Conservation (phyloP, 805 yeast genomes). For the Starmerella asiatica region DNA sequence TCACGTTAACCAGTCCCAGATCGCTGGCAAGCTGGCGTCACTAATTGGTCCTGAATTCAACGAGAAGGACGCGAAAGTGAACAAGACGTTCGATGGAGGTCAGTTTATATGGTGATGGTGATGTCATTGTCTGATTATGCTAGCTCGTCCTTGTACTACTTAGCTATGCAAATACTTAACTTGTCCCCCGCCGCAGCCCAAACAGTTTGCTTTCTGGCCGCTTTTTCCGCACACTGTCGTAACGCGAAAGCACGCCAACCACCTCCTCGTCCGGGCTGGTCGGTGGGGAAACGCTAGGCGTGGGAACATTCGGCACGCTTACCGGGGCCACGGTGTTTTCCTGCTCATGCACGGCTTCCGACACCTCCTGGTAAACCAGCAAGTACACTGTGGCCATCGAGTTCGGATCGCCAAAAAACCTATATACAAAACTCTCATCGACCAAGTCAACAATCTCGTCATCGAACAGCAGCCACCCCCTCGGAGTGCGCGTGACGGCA, state of each 20-base stretch:
- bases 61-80: too few relatives aligned
- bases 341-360: conserved; percentile 18
- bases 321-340: conserved; percentile 5
- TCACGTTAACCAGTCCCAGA: too few relatives aligned
- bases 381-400: conserved; percentile 88
- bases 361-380: conserved; percentile 56
- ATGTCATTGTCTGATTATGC: too few relatives aligned
- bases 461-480: conserved; percentile 87
- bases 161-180: too few relatives aligned
- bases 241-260: not conserved
- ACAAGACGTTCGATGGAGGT: too few relatives aligned
- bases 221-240: not conserved
- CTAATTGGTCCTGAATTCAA: too few relatives aligned
- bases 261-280: not conserved
- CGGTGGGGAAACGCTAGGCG: not conserved
- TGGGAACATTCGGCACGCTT: not conserved
- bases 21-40: too few relatives aligned
- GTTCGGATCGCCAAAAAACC: conserved; percentile 77
- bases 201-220: not conserved
- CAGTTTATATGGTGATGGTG: too few relatives aligned
- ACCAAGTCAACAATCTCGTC: conserved; percentile 90
- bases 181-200: not conserved
- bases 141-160: too few relatives aligned
- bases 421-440: conserved; percentile 65
- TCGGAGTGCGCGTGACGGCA: conserved; percentile 61